Percentiles rank a stretch among this genome's conserved stretches.
These are phyloP conservation scores for Apophysomyces trapeziformis DNA, from an alignment of 371 early-diverging fungal genomes.

Conservation along the genomic window DNA sequence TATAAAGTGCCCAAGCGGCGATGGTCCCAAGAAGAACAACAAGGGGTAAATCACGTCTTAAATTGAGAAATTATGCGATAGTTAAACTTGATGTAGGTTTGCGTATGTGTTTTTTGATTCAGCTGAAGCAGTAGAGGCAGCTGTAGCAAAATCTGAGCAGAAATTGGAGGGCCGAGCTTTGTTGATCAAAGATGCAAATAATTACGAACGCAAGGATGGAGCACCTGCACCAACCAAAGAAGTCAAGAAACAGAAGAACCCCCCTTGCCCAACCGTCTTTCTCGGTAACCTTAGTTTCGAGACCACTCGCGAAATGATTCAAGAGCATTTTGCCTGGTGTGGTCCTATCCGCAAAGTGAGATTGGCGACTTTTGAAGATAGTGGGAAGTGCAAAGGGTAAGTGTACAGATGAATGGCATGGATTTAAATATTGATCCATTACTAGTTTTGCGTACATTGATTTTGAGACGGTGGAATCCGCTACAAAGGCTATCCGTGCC, in stretches of 20 bases:
- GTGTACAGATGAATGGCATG: neutral
- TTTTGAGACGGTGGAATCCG: slow-evolving; percentile 63
- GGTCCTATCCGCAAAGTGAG: slow-evolving; percentile 72
- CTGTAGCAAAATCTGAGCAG: slow-evolving; percentile 64
- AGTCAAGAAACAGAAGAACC: slow-evolving; percentile 56
- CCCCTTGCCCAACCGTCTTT: slow-evolving; percentile 78
- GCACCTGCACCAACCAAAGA: slow-evolving; percentile 45
- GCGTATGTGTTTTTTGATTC: slow-evolving; percentile 74
- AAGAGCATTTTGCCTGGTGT: slow-evolving; percentile 63
- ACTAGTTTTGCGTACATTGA: slow-evolving; percentile 71
- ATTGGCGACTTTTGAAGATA: slow-evolving; percentile 75
- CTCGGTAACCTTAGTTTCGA: slow-evolving; percentile 82
- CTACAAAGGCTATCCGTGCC: slow-evolving; percentile 65
- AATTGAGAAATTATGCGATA: neutral
- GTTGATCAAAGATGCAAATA: slow-evolving; percentile 70
- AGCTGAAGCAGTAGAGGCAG: slow-evolving; percentile 56
- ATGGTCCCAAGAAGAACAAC: slow-evolving; percentile 45
- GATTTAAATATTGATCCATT: neutral
- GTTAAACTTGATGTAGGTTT: slow-evolving; percentile 45
- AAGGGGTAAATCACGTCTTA: slow-evolving; percentile 44
- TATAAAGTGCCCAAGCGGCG: slow-evolving; percentile 64
- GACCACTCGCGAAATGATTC: slow-evolving; percentile 64
- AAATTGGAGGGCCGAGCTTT: slow-evolving; percentile 65
- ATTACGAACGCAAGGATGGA: slow-evolving; percentile 61
- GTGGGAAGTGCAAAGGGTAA: slow-evolving; percentile 78